Evolutionary conservation across 306 rosid species (phyloP), one percentile per base, ranked within the genome.

Genomic region (Hippophae gyantsensis): DNA sequence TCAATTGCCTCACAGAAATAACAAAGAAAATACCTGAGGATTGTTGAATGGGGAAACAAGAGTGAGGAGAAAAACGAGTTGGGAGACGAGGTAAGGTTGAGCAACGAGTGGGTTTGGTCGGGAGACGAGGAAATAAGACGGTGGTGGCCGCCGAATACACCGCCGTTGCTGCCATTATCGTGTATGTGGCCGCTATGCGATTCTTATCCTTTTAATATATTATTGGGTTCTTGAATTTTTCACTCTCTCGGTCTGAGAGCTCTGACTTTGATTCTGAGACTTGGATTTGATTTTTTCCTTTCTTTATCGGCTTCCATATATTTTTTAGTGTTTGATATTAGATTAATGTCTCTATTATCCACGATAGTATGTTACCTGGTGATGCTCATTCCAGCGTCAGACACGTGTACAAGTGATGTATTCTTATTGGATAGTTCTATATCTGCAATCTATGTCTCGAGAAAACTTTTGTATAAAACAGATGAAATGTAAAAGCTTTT

Each of bases 81-180:
- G 97, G 90, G 32, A 93, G 90, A 60, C 26, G 69, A 52, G 94
- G 95, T 71, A 76, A 64, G 58, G 86, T 84, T 58, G 90, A 78
- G 66, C 80, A 79, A 56, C 90, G 89, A 27, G 75, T 46, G 57
- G 79, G 68, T 69, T 65, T 72, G 58, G 69, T 11, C 40, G 82
- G 62, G 43, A 78, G 65, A 45, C 78, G 70, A 50, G 82, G 67
- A 27, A 70, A 65, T 9, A 88, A 67, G 58, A 82, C 83, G 56
- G 99, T 73, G 72, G 87, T 65, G 65, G 78, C 73, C 68, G 78
- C 86, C 77, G 70, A 65, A 53, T 79, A 57, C 14, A 74, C 69
- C 60, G 78, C 76, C 63, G 89, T 74, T 66, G 83, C 85, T 56
- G 90, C 89, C 86, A 83, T 81, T 61, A 7, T 52, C 38, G 5